phyloP scores from a whole-genome alignment of 768 basidiomycete species.

The Russula emetica region DNA sequence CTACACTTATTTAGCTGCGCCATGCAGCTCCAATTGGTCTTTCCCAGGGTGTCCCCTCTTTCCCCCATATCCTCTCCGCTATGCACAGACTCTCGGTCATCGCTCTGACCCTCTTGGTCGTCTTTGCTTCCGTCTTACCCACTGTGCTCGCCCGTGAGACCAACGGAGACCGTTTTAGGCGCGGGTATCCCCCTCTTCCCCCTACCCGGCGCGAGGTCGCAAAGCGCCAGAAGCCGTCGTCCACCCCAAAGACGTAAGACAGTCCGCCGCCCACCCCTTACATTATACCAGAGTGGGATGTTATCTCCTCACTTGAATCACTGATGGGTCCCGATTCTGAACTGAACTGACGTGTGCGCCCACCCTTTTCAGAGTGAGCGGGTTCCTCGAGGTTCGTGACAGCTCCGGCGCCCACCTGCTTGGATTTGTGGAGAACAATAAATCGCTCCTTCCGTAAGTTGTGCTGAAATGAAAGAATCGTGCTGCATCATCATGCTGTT shows the following conservation, averaged over 20 bases:
- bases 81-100: slow-evolving; percentile 5
- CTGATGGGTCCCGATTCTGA: not conserved
- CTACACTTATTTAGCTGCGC: not conserved
- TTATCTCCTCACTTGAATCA: not conserved
- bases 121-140: slow-evolving; percentile 10
- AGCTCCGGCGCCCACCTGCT: not conserved
- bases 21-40: not conserved
- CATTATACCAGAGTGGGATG: not conserved
- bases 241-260: not conserved
- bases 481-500: not conserved
- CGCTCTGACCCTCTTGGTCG: not conserved
- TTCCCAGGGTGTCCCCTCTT: not conserved
- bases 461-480: not conserved
- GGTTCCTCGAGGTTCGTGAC: slow-evolving; percentile 9
- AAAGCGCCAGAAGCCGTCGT: not conserved
- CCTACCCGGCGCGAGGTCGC: not conserved
- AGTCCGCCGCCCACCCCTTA: not conserved
- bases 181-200: slow-evolving; percentile 11
- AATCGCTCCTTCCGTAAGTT: not conserved
- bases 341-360: not conserved
- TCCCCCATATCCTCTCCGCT: not conserved
- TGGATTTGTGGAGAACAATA: not conserved
- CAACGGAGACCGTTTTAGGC: slow-evolving; percentile 14
- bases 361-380: not conserved
- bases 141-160: slow-evolving; percentile 2